A percentile compares a stretch with the other conserved stretches of the same genome.
phyloP scores from a whole-genome alignment of 192 early-diverging fungal species.

The Nowakowskiella sp. region DNA sequence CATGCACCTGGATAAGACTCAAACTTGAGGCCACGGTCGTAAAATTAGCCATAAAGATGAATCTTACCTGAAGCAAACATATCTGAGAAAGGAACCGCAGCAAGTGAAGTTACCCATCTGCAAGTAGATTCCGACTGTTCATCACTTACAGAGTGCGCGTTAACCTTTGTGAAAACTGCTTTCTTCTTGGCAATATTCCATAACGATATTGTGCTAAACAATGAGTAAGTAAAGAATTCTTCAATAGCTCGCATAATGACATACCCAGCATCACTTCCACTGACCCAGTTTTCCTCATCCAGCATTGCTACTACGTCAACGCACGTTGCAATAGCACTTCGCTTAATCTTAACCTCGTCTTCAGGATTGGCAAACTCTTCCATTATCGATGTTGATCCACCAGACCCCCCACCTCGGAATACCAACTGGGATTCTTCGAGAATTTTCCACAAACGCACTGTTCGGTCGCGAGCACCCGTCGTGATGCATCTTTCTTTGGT shows the following conservation, averaged over 20 bases:
- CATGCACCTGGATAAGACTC: too few species aligned
- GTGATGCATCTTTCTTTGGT: conserved; percentile 86
- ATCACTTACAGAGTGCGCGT: conserved; percentile 66
- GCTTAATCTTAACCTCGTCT: conserved; percentile 33
- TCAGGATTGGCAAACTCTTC: conserved; percentile 18
- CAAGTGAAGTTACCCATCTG: conserved; percentile 83
- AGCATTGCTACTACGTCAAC: conserved; percentile 85
- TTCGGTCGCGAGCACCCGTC: conserved; percentile 81
- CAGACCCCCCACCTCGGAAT: conserved; percentile 66
- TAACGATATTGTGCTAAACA: conserved; percentile 70
- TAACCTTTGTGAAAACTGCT: conserved; percentile 67
- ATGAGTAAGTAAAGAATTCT: conserved; percentile 1
- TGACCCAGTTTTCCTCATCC: conserved; percentile 89
- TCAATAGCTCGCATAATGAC: conserved; percentile 7
- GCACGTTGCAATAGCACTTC: conserved; percentile 36
- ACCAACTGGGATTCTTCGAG: conserved; percentile 89
- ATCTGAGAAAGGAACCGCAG: conserved; percentile 75
- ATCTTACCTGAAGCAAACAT: conserved; percentile 83
- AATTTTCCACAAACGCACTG: conserved; percentile 90
- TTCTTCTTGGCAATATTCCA: conserved; percentile 93
- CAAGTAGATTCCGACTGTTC: too few species aligned
- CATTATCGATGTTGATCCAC: too few species aligned
- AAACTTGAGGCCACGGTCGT: too few species aligned
- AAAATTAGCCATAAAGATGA: too few species aligned
- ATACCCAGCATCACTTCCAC: conserved; percentile 80